These are phyloP conservation scores for Skeletonema potamos DNA, from an alignment of 108 stramenopile genomes.

Conservation along the genomic window DNA sequence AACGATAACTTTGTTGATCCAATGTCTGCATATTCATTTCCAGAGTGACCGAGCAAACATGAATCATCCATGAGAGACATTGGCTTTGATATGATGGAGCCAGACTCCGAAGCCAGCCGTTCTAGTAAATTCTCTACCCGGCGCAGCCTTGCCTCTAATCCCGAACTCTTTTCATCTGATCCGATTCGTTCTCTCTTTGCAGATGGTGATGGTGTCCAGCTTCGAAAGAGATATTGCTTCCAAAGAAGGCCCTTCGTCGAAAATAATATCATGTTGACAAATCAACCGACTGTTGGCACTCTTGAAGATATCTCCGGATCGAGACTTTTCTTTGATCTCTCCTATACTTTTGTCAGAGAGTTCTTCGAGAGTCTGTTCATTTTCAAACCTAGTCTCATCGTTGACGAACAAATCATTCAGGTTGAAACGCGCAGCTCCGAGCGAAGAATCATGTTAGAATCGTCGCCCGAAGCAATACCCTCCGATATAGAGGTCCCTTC, in stretches of 20 bases:
- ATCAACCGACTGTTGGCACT: background rate
- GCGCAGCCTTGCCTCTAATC: constrained; percentile 11
- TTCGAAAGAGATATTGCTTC: background rate
- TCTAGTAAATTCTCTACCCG: constrained; percentile 29
- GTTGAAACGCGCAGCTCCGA: background rate
- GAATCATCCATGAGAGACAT: background rate
- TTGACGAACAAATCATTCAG: background rate
- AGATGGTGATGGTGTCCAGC: background rate
- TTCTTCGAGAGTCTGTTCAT: background rate
- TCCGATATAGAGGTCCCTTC: background rate
- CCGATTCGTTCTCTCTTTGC: background rate
- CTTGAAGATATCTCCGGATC: background rate
- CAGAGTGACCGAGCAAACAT: background rate
- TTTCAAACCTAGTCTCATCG: background rate
- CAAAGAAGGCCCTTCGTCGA: background rate
- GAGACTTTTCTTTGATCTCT: background rate
- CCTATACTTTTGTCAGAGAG: background rate
- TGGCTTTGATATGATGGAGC: background rate
- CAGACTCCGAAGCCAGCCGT: background rate
- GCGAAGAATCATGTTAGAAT: background rate
- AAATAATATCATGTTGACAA: background rate
- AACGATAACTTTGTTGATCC: background rate
- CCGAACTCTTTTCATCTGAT: background rate
- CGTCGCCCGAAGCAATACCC: background rate
- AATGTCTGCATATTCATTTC: background rate